Percentiles rank a stretch among this genome's conserved stretches.
These are phyloP conservation scores for Thielaviopsis musarum DNA, from an alignment of 2,329 filamentous ascomycete genomes.

Conservation along the genomic window DNA sequence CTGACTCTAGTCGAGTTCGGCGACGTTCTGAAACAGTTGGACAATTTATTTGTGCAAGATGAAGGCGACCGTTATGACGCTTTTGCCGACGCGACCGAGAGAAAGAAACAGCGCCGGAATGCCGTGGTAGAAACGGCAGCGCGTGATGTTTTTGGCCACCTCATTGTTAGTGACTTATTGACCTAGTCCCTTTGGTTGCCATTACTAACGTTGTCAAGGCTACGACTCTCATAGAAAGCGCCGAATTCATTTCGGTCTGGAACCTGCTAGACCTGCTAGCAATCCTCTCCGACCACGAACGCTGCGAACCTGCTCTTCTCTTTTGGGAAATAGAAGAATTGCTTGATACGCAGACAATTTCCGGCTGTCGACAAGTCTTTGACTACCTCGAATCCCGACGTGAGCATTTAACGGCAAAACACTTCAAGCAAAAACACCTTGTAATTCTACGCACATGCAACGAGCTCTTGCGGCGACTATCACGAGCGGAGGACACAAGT, in stretches of 20 bases:
- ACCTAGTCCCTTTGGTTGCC: constrained; percentile 20
- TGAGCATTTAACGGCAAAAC: constrained; percentile 66
- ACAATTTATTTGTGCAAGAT: constrained; percentile 21
- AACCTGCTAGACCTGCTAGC: constrained; percentile 86
- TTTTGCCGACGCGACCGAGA: constrained; percentile 18
- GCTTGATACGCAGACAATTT: constrained; percentile 86
- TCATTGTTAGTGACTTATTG: constrained; percentile 44
- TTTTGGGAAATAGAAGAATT: constrained; percentile 91
- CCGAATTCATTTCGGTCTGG: constrained; percentile 73
- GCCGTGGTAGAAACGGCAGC: constrained; percentile 71
- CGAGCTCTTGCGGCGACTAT: constrained; percentile 79
- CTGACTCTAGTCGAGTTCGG: constrained; percentile 53
- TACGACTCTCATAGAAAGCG: constrained; percentile 56
- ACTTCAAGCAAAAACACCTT: constrained; percentile 70
- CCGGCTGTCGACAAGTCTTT: constrained; percentile 80
- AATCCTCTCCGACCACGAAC: constrained; percentile 67
- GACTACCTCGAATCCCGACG: constrained; percentile 88
- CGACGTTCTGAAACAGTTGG: constrained; percentile 29
- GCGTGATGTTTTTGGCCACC: constrained; percentile 60
- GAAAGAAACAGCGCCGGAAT: constrained; percentile 33
- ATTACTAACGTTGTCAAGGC: constrained; percentile 31
- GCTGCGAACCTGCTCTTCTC: constrained; percentile 60
- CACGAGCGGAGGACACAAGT: constrained; percentile 89
- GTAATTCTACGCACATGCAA: constrained; percentile 91
- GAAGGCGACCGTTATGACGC: constrained; percentile 16